Evolutionary conservation across 306 rosid genomes (phyloP), one percentile per base, ranked within the genome.

Genomic region (Casuarina glauca): DNA sequence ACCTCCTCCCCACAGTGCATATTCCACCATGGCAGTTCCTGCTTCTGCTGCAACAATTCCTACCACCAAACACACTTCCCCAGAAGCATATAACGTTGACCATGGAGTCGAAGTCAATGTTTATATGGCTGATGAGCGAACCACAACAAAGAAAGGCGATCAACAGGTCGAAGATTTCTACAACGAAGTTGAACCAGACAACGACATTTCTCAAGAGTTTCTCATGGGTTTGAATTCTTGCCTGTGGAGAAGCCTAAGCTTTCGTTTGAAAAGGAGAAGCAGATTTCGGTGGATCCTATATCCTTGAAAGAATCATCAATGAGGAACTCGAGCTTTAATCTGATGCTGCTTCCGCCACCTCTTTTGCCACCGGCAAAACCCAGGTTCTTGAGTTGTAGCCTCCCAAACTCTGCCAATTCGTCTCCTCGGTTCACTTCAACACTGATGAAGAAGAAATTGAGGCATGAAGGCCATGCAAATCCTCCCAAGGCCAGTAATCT

Each of bases 241-340:
- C 68, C 68, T 3, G 42, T 77, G 72, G 72, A 66, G 1, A 64
- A 67, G 44, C 72, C 20, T 2, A 80, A 36, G 70, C 38, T 74
- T 50, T 77, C 67, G 77, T 67, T 61, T 55, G 44, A 69, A 17
- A 84, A 79, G 70, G 97, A 94, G 69, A 95, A 79, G 83, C 93
- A 91, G 76, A 93, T 95, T 63, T 66, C 87, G 55, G 90, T 95
- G 15, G 97, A 95, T 84, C 97, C 97, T 15, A 51, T 86, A 44
- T 95, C 98, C 12, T 61, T 91, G 49, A 84, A 76, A 77, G 86
- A 74, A 8, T 81, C 86, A 73, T 70, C 78, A 15, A 32, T 54
- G 3, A 74, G 68, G 83, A 83, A 80, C 63, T 49, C 26, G 26
- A 41, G 19, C 32, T 72, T 69, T 67, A 55, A 49, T 3, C 42